Base-by-base conservation (phyloP, 345 rosid species). In the Bruguiera parviflora region DNA sequence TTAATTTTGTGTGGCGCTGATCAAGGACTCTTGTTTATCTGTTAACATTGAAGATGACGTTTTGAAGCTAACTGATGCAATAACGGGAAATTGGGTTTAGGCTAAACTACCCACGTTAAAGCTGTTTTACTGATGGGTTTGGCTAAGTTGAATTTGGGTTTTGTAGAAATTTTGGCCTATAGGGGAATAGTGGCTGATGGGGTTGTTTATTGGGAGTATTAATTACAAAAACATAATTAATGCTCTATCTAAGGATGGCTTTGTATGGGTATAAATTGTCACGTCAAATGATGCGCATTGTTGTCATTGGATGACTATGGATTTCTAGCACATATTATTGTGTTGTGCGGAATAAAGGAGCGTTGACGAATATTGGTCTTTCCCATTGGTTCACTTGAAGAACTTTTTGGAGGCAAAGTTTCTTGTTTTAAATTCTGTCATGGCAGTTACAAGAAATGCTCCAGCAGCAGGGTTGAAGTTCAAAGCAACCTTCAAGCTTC, bases 21-120 rank as follows among this genome's bases (percentile, higher is more conserved):
- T 80, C 18, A 79, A 67, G 65, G 72, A 66, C 55, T 78, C 47
- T 9, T 10, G 19, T 9, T 16, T 39, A 39, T 11, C 4, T 2
- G 13, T 43, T 63, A 69, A 20, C 20, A 60, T 64, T 69, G 76
- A 81, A 69, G 32, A 60, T 67, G 78, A 73, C 8, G 70, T 75
- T 57, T 69, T 82, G 78, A 75, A 77, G 69, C 77, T 80, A 33
- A 73, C 77, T 75, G 64, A 8, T 68, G 69, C 80, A 25, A 61
- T 63, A 80, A 20, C 61, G 82, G 47, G 63, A 67, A 53, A 64
- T 16, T 11, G 83, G 88, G 46, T 80, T 85, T 71, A 71, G 77
- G 65, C 75, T 80, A 25, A 80, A 85, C 33, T 85, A 82, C 64
- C 86, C 88, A 62, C 78, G 79, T 75, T 80, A 82, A 57, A 82